Evolutionary conservation across 2,329 filamentous ascomycete species (phyloP).

Genomic region (Aschersonia sp.): DNA sequence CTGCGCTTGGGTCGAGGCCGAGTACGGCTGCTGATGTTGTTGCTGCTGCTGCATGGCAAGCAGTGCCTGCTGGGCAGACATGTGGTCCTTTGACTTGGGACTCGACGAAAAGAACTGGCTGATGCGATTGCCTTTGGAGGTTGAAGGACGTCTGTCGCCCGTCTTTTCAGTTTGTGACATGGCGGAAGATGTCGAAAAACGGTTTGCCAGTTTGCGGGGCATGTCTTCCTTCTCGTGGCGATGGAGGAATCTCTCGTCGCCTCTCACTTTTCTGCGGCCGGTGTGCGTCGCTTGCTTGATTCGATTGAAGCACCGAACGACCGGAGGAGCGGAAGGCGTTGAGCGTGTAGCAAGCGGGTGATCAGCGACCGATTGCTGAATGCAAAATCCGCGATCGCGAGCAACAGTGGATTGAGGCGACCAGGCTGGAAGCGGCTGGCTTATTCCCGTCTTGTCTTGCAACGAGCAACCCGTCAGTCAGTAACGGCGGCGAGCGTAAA

Average conservation of each 20-base stretch:
- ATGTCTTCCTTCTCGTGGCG: constrained; percentile 23
- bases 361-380: too few relatives aligned
- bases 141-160: constrained; percentile 42
- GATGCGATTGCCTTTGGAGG: constrained; percentile 60
- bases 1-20: constrained; percentile 1
- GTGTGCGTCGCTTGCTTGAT: too few relatives aligned
- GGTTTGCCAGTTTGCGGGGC: constrained; percentile 44
- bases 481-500: too few relatives aligned
- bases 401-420: too few relatives aligned
- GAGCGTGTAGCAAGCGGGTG: too few relatives aligned
- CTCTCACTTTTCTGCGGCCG: background rate
- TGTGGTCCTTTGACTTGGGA: constrained; percentile 57
- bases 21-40: constrained; percentile 5
- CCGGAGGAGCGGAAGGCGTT: too few relatives aligned
- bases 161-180: constrained; percentile 32
- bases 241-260: background rate
- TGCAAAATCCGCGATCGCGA: too few relatives aligned
- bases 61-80: constrained; percentile 51
- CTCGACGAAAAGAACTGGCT: constrained; percentile 72
- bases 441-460: too few relatives aligned
- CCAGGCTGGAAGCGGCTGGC: too few relatives aligned
- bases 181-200: constrained; percentile 36
- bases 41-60: constrained; percentile 47
- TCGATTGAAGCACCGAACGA: too few relatives aligned
- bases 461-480: too few relatives aligned